A percentile compares a stretch with the other conserved stretches of the same genome.
Conservation (phyloP, 495 filamentous ascomycete genomes). For the Articulospora tetracladia region DNA sequence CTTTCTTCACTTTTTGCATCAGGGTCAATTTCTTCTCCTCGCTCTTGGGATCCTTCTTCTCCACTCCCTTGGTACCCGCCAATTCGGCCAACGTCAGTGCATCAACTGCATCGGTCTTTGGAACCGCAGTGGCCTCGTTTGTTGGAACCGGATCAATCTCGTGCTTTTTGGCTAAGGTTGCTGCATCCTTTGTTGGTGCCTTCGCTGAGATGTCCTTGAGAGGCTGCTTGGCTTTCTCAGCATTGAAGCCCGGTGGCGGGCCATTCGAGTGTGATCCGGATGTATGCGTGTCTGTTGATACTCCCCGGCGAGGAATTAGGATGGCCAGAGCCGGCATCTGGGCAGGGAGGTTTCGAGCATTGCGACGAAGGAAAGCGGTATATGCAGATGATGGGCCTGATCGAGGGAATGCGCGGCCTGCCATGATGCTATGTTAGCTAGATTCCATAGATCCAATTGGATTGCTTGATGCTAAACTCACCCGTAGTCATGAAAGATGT, state of each 20-base stretch:
- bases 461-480: conserved; percentile 15
- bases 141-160: conserved; percentile 17
- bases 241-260: conserved; percentile 92
- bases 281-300: conserved; percentile 70
- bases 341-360: conserved; percentile 52
- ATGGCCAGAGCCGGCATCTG: conserved; percentile 62
- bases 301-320: conserved; percentile 58
- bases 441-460: neutral
- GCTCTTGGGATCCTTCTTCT: conserved; percentile 67
- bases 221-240: conserved; percentile 86
- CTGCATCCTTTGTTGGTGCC: conserved; percentile 26
- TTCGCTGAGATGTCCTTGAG: conserved; percentile 47
- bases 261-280: conserved; percentile 50
- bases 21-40: conserved; percentile 82
- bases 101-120: conserved; percentile 42
- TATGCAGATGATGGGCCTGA: conserved; percentile 35
- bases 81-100: conserved; percentile 40
- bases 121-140: conserved; percentile 28
- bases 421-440: conserved; percentile 5
- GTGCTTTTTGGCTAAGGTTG: conserved; percentile 23
- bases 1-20: conserved; percentile 89
- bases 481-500: conserved; percentile 48
- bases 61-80: conserved; percentile 41
- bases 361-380: conserved; percentile 52
- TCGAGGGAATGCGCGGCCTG: conserved; percentile 36